phyloP scores from a whole-genome alignment of 2,329 filamentous ascomycete species.

The Aspergillus nomiae region DNA sequence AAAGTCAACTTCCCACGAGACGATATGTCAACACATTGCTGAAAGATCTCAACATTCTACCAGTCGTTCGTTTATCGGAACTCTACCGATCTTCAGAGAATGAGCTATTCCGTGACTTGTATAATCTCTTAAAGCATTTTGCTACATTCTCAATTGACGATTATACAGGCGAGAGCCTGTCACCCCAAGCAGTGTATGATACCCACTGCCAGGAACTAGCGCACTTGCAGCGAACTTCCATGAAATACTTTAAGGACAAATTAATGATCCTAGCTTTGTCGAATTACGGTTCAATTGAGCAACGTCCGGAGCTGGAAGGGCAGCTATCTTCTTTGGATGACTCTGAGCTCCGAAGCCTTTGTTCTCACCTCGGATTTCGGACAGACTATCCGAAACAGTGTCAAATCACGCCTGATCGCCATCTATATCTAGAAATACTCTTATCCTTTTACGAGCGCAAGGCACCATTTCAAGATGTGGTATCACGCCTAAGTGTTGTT shows the following conservation, averaged over 20 bases:
- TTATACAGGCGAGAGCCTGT: slow-evolving; percentile 78
- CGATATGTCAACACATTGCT: slow-evolving; percentile 90
- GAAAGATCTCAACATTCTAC: slow-evolving; percentile 79
- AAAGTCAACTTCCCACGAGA: slow-evolving; percentile 90
- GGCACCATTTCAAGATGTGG: slow-evolving; percentile 78
- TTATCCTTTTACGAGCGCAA: slow-evolving; percentile 74
- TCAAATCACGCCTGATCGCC: slow-evolving; percentile 62
- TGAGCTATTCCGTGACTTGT: slow-evolving; percentile 77
- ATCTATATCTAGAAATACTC: slow-evolving; percentile 64
- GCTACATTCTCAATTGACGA: slow-evolving; percentile 88
- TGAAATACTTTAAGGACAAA: slow-evolving; percentile 86
- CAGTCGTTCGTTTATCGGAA: slow-evolving; percentile 76
- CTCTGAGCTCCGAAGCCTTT: slow-evolving; percentile 70
- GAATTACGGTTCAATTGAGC: slow-evolving; percentile 86
- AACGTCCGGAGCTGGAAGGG: slow-evolving; percentile 73
- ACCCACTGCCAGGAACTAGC: slow-evolving; percentile 75
- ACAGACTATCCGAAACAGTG: slow-evolving; percentile 77
- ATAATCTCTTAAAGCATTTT: slow-evolving; percentile 80
- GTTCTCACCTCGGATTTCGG: slow-evolving; percentile 72
- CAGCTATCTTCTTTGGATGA: slow-evolving; percentile 75
- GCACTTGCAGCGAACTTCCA: slow-evolving; percentile 74
- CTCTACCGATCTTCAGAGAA: slow-evolving; percentile 75
- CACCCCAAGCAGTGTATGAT: slow-evolving; percentile 72
- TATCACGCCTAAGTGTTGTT: slow-evolving; percentile 70
- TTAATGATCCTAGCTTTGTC: slow-evolving; percentile 88